Percentiles rank a stretch among this genome's conserved stretches.
phyloP scores from a whole-genome alignment of 2,329 filamentous ascomycete species.

The Colletotrichum incanum region DNA sequence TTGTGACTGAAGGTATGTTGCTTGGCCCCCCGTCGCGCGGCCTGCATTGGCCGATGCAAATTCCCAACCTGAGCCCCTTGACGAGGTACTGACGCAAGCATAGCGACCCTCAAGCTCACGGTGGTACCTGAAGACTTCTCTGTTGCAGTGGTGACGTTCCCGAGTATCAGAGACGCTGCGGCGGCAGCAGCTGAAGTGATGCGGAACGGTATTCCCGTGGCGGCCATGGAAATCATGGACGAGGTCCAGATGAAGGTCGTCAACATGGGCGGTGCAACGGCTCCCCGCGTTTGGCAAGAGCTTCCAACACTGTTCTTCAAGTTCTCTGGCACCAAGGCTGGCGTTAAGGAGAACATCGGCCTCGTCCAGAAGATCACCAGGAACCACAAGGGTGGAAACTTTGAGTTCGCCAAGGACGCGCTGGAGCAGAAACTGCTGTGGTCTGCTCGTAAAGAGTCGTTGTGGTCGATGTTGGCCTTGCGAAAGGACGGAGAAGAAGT shows the following conservation, averaged over 20 bases:
- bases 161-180: slow-evolving; percentile 82
- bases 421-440: slow-evolving; percentile 83
- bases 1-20: slow-evolving; percentile 79
- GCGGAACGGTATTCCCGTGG: slow-evolving; percentile 80
- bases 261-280: slow-evolving; percentile 80
- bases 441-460: slow-evolving; percentile 85
- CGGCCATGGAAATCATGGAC: slow-evolving; percentile 89
- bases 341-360: slow-evolving; percentile 84
- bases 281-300: slow-evolving; percentile 80
- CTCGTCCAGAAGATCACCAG: slow-evolving; percentile 79
- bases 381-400: slow-evolving; percentile 74
- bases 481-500: slow-evolving; percentile 78
- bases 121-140: slow-evolving; percentile 83
- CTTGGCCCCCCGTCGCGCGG: not conserved
- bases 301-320: slow-evolving; percentile 87
- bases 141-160: slow-evolving; percentile 86
- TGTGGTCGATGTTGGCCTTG: slow-evolving; percentile 87
- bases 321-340: slow-evolving; percentile 83
- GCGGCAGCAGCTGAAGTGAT: slow-evolving; percentile 83
- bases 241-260: slow-evolving; percentile 90
- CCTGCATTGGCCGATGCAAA: not conserved
- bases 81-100: not conserved
- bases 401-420: slow-evolving; percentile 83
- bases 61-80: not conserved
- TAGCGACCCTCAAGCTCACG: slow-evolving; percentile 83